Conservation (phyloP, 768 basidiomycete species). For the Lentinula guzmanii region DNA sequence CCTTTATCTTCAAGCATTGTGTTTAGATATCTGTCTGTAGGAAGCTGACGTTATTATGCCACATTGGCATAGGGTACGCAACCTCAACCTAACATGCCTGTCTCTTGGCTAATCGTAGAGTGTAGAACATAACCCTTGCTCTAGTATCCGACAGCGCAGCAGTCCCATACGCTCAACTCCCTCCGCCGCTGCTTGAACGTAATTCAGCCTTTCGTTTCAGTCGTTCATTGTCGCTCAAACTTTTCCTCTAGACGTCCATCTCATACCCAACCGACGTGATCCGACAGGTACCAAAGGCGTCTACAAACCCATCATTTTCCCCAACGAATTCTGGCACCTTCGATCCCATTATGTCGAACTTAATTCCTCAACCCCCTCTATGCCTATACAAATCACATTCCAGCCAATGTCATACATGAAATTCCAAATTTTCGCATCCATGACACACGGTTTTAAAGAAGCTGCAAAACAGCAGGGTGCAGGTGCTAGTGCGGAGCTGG, state of each 20-base stretch:
- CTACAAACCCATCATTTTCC: constrained; percentile 86
- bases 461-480: constrained; percentile 72
- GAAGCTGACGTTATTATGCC: constrained; percentile 62
- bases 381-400: constrained; percentile 81
- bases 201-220: constrained; percentile 21
- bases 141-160: constrained; percentile 66
- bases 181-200: constrained; percentile 61
- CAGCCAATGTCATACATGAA: constrained; percentile 83
- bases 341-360: constrained; percentile 78
- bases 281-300: constrained; percentile 57
- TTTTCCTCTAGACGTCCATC: constrained; percentile 47
- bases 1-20: not conserved
- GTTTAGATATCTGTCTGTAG: not conserved
- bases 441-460: constrained; percentile 85
- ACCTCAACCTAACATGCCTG: constrained; percentile 11
- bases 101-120: not conserved
- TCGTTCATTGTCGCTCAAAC: constrained; percentile 7
- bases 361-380: constrained; percentile 70
- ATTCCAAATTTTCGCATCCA: constrained; percentile 79
- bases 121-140: constrained; percentile 81
- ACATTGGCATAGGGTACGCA: constrained; percentile 72
- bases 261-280: constrained; percentile 58
- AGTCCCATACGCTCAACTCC: constrained; percentile 48
- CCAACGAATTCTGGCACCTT: constrained; percentile 94
- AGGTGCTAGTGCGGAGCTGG: constrained; percentile 64